A percentile compares a stretch with the other conserved stretches of the same genome.
Conservation (phyloP, 768 basidiomycete species). For the Hydnum rufescens region DNA sequence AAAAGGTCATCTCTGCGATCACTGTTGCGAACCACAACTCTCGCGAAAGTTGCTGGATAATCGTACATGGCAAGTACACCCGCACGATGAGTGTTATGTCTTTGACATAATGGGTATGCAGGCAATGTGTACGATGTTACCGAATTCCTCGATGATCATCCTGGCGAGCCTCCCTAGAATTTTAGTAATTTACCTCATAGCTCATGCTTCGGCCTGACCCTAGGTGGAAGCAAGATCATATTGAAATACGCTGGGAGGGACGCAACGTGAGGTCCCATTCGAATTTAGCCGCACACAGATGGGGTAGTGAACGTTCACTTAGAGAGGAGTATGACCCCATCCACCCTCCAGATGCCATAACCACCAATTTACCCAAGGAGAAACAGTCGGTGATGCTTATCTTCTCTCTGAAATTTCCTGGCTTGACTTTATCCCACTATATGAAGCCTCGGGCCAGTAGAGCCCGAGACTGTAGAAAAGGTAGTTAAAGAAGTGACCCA, state of each 20-base stretch:
- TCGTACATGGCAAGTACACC: conserved; percentile 43
- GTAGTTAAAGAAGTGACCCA: conserved; percentile 43
- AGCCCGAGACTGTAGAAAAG: conserved; percentile 44
- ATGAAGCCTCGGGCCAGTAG: conserved; percentile 42
- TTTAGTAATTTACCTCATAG: not conserved
- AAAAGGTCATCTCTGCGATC: conserved; percentile 13
- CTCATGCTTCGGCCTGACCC: not conserved
- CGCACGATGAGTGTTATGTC: not conserved
- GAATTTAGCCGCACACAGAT: not conserved
- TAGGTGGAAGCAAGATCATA: conserved; percentile 68
- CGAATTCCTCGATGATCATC: conserved; percentile 49
- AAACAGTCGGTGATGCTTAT: conserved; percentile 42
- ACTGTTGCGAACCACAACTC: conserved; percentile 23
- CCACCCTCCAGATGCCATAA: conserved; percentile 13
- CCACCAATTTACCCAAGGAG: conserved; percentile 44
- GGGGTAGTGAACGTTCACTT: no score
- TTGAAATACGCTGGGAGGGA: conserved; percentile 80
- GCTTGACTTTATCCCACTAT: not conserved
- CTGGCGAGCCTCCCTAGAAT: conserved; percentile 22
- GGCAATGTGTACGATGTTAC: conserved; percentile 66
- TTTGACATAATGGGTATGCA: conserved; percentile 13
- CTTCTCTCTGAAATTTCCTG: not conserved
- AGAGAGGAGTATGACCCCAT: conserved; percentile 61
- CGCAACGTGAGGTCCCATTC: conserved; percentile 40
- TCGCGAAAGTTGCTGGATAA: conserved; percentile 59